Conservation (phyloP, 2,329 filamentous ascomycete genomes). For the Curvularia sp. region DNA sequence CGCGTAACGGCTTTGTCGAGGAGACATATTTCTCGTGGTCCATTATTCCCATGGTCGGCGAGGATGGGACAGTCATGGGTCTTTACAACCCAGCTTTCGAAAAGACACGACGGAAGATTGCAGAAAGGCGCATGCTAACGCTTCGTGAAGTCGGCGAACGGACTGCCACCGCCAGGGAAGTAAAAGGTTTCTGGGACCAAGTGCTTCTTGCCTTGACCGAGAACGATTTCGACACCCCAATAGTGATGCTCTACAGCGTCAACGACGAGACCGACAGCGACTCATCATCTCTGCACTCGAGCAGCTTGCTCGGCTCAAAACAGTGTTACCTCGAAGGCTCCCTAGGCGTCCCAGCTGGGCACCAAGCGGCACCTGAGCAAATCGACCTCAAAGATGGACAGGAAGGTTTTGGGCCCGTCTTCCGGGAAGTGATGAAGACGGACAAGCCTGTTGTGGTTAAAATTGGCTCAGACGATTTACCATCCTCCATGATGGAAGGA, state of each 20-base stretch:
- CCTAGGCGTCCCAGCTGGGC: conserved; percentile 70
- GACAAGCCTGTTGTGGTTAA: conserved; percentile 72
- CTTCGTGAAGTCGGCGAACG: conserved; percentile 78
- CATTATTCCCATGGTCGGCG: conserved; percentile 77
- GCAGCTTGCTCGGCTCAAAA: conserved; percentile 66
- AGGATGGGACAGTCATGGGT: conserved; percentile 75
- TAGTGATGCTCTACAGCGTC: conserved; percentile 78
- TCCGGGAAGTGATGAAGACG: conserved; percentile 76
- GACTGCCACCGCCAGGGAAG: conserved; percentile 73
- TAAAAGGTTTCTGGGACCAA: conserved; percentile 76
- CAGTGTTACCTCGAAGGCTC: conserved; percentile 74
- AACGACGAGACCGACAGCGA: conserved; percentile 75
- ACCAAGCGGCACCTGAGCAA: conserved; percentile 64
- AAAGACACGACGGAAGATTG: conserved; percentile 78
- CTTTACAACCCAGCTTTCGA: conserved; percentile 84
- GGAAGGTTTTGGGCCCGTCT: conserved; percentile 77
- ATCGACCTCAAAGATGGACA: conserved; percentile 74
- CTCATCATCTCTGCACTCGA: conserved; percentile 73
- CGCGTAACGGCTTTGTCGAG: conserved; percentile 72
- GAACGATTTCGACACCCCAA: conserved; percentile 78
- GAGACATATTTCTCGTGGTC: conserved; percentile 86
- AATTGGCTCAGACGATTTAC: conserved; percentile 70
- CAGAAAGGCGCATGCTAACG: conserved; percentile 80
- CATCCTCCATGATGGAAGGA: conserved; percentile 68
- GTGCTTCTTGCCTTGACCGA: conserved; percentile 73